Base-by-base conservation (phyloP, 1,284 basidiomycete genomes). In the Cutaneotrichosporon cyanovorans region DNA sequence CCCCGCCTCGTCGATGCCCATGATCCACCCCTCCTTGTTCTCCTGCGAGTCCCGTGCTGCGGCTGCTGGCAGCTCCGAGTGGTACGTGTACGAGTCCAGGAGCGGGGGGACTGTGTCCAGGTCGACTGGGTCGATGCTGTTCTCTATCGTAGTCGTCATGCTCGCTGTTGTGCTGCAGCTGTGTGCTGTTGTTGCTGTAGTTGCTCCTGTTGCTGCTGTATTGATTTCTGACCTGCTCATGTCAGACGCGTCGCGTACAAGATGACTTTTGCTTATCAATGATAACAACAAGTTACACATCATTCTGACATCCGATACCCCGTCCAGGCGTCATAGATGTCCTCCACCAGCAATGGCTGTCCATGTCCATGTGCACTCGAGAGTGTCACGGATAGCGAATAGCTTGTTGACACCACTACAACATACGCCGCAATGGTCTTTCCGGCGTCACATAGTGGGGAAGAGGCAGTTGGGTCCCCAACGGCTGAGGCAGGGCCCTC, bases 1-100 rank as follows among this genome's bases (percentile, higher is more conserved):
- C 1, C 93, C 93, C 0, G 93, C 93, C 69, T 98, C 93, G 69
- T 98, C 93, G 7, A 98, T 90, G 31, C 93, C 93, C 46, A 98
- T 82, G 41, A 95, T 72, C 74, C 74, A 77, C 8, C 69, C 68
- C 28, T 66, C 68, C 35, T 84, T 71, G 48, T 54, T 54, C 20
- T 25, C 45, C 82, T 86, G n/a, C 80, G 80, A 0, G 20, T 41
- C 51, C 14, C 42, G 47, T 4, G 54, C 54, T 31, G 50, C 46
- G 35, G 39, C 47, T 10, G 83, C 83, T 2, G 71, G 80, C 80
- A 21, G 86, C 80, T 80, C 76, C 0, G 87, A 89, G 66, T 91
- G 87, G 66, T 87, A 85, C 0, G 84, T 83, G 66, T 92, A 92
- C 0, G 87, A 87, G 23, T 81, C 77, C 4, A 74, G 75, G 21